Evolutionary conservation across 331 rosid species (phyloP).

Genomic region (Quercus lobata): DNA sequence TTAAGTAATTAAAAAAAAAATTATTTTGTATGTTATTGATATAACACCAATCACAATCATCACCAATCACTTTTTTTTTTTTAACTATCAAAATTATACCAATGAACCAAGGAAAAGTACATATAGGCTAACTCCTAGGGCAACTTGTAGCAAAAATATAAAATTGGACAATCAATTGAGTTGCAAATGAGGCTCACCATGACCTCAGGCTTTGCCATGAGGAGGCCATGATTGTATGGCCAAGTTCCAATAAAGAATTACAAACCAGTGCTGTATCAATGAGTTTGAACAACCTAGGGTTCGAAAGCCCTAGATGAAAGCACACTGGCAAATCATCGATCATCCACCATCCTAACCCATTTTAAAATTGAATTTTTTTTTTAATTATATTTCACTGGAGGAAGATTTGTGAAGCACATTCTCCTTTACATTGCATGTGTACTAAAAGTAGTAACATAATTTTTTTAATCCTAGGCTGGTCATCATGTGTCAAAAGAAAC

Average conservation of each 20-base stretch:
- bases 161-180: not conserved
- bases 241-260: not conserved
- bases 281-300: constrained; percentile 32
- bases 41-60: too few relatives aligned
- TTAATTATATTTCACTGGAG: not conserved
- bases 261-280: constrained; percentile 34
- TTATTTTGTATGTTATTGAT: too few relatives aligned
- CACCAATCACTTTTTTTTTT: too few relatives aligned
- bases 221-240: not conserved
- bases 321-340: constrained; percentile 57
- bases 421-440: constrained; percentile 36
- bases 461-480: not conserved
- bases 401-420: constrained; percentile 27
- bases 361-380: not conserved
- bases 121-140: not conserved
- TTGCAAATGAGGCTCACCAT: constrained; percentile 4
- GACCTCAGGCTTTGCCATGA: not conserved
- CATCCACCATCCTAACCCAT: constrained; percentile 22
- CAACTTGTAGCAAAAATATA: not conserved
- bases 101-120: not conserved
- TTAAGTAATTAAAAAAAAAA: too few relatives aligned
- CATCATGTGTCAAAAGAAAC: constrained; percentile 30
- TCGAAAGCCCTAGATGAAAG: constrained; percentile 25
- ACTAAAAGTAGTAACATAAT: constrained; percentile 28
- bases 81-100: too few relatives aligned